Conservation (phyloP, 176 grass and related monocot genomes). For the Triticum urartu region DNA sequence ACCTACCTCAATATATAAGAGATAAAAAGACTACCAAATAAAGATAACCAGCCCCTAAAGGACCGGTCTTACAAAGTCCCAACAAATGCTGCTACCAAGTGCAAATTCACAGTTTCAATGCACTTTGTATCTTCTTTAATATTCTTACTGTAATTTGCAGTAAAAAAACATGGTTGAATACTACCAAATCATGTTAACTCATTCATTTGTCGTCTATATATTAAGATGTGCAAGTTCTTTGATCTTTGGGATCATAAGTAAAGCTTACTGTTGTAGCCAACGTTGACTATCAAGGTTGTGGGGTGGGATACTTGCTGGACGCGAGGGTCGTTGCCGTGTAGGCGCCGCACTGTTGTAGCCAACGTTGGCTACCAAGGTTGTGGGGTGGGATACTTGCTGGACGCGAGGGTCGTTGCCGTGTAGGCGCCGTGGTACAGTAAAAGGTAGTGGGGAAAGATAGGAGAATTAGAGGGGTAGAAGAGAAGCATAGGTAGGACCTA, state of each 20-base stretch:
- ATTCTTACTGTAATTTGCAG: neutral
- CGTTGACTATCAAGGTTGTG: too few relatives aligned
- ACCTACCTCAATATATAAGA: neutral
- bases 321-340: too few relatives aligned
- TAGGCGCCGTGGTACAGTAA: too few relatives aligned
- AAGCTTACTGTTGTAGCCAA: neutral
- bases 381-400: too few relatives aligned
- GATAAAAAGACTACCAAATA: neutral
- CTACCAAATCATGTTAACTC: neutral
- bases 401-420: too few relatives aligned
- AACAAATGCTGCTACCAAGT: conserved; percentile 3
- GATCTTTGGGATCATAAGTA: neutral
- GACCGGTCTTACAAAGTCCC: neutral
- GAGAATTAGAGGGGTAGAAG: too few relatives aligned
- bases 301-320: too few relatives aligned
- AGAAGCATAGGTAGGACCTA: too few relatives aligned
- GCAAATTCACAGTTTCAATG: neutral
- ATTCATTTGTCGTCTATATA: neutral
- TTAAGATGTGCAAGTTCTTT: neutral
- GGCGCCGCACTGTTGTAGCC: too few relatives aligned
- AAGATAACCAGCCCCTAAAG: neutral
- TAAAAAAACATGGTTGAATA: neutral
- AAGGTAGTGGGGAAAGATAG: too few relatives aligned
- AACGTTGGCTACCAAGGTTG: too few relatives aligned
- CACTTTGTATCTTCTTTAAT: neutral